These are phyloP conservation scores for Ceratocystis cacaofunesta DNA, from an alignment of 2,329 filamentous ascomycete genomes.

Conservation along the genomic window DNA sequence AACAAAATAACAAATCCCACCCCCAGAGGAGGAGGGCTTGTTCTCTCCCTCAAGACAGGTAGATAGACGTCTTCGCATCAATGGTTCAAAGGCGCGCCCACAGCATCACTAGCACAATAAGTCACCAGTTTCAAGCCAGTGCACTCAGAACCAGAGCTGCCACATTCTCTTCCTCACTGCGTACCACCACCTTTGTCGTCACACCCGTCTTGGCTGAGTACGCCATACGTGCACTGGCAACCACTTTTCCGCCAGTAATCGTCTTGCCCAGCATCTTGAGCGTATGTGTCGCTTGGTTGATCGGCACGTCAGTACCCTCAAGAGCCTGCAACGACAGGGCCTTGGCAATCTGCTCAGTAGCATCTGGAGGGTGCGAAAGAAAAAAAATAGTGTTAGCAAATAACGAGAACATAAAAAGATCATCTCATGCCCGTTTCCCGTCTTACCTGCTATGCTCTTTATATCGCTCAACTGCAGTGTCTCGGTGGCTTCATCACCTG, in stretches of 20 bases:
- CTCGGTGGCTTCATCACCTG: slow-evolving; percentile 79
- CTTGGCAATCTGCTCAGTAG: slow-evolving; percentile 78
- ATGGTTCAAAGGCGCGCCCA: too few species aligned
- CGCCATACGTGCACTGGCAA: slow-evolving; percentile 79
- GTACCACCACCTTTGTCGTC: slow-evolving; percentile 85
- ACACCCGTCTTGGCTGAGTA: slow-evolving; percentile 85
- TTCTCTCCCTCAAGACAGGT: too few species aligned
- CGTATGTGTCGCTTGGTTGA: slow-evolving; percentile 80
- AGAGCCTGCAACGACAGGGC: slow-evolving; percentile 81
- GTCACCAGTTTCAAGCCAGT: slow-evolving; percentile 45
- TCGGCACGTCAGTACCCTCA: slow-evolving; percentile 81
- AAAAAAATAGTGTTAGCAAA: slow-evolving; percentile 20
- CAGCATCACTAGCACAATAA: too few species aligned
- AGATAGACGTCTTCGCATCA: too few species aligned
- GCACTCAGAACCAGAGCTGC: slow-evolving; percentile 72
- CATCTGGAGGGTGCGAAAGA: slow-evolving; percentile 42
- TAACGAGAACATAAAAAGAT: background rate
- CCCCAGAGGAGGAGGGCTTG: too few species aligned
- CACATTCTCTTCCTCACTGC: slow-evolving; percentile 85
- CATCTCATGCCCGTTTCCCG: background rate
- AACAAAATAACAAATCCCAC: too few species aligned
- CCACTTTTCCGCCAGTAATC: slow-evolving; percentile 75
- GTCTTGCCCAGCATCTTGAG: slow-evolving; percentile 96
- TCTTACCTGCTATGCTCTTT: slow-evolving; percentile 80
- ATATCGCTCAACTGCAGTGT: slow-evolving; percentile 75